Percentiles rank a stretch among this genome's conserved stretches.
phyloP scores from a whole-genome alignment of 129 eudicot genomes.

The Lactuca saligna region DNA sequence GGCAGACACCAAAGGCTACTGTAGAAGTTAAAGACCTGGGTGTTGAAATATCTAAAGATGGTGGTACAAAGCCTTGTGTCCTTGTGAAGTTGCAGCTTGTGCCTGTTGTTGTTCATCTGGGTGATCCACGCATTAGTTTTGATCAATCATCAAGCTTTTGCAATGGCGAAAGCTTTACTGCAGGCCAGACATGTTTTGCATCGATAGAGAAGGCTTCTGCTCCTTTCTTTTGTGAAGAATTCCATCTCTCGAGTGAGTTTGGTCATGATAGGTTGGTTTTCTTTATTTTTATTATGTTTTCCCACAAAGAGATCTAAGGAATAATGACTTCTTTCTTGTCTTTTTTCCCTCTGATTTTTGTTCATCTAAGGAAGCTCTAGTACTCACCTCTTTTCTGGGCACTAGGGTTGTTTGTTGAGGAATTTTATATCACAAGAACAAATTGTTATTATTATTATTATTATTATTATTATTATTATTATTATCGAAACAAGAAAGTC shows the following conservation, averaged over 20 bases:
- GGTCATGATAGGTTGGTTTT: conserved; percentile 83
- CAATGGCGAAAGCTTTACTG: conserved; percentile 45
- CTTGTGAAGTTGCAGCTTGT: conserved; percentile 76
- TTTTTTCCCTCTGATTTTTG: not conserved
- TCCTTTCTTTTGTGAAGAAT: conserved; percentile 89
- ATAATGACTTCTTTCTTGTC: conserved; percentile 13
- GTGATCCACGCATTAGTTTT: conserved; percentile 50
- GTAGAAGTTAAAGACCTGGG: conserved; percentile 81
- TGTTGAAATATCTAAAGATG: conserved; percentile 81
- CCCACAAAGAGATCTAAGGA: not conserved
- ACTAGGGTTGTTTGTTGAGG: not conserved
- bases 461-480: too few relatives aligned
- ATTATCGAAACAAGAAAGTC: too few relatives aligned
- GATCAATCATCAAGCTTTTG: conserved; percentile 49
- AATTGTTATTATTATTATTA: not conserved
- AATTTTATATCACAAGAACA: conserved; percentile 11
- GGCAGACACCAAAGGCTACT: conserved; percentile 84
- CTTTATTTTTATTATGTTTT: conserved; percentile 13
- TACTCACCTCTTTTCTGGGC: conserved; percentile 12
- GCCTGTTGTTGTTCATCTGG: conserved; percentile 65
- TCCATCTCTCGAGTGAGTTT: conserved; percentile 77
- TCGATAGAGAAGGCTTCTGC: conserved; percentile 50
- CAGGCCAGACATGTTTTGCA: conserved; percentile 46
- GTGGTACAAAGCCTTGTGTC: conserved; percentile 67
- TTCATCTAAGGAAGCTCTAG: conserved; percentile 4